Percentiles rank a stretch among this genome's conserved stretches.
These are phyloP conservation scores for Colletotrichum brevisporum DNA, from an alignment of 2,329 filamentous ascomycete genomes.

Conservation along the genomic window DNA sequence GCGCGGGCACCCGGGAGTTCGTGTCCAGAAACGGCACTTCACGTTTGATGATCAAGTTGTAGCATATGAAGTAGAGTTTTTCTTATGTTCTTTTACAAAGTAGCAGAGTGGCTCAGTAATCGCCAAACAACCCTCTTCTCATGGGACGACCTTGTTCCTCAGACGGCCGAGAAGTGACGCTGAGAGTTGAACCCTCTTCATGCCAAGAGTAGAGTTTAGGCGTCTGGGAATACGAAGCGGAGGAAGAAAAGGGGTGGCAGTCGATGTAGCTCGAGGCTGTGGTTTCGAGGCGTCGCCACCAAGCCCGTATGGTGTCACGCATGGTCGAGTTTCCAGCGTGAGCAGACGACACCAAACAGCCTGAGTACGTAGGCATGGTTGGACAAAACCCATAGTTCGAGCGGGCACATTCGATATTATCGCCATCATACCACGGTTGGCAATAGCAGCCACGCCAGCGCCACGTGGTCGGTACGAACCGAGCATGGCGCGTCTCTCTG, in stretches of 20 bases:
- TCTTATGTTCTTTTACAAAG: too few species aligned
- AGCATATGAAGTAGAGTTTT: too few species aligned
- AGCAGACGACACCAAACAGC: background rate
- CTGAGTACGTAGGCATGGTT: background rate
- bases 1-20: background rate
- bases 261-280: background rate
- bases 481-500: background rate
- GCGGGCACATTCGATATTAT: conserved; percentile 1
- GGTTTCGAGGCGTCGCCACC: background rate
- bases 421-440: background rate
- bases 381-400: conserved; percentile 12
- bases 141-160: too few species aligned
- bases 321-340: background rate
- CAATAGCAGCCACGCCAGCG: background rate
- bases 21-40: background rate
- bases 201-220: too few species aligned
- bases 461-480: conserved; percentile 18
- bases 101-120: too few species aligned
- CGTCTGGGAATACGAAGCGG: background rate
- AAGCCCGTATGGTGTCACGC: background rate
- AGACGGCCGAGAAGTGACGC: too few species aligned
- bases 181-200: too few species aligned
- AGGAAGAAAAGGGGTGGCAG: background rate
- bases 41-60: background rate
- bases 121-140: too few species aligned